phyloP scores from a whole-genome alignment of 2,329 filamentous ascomycete genomes.

The Fusarium sp. region DNA sequence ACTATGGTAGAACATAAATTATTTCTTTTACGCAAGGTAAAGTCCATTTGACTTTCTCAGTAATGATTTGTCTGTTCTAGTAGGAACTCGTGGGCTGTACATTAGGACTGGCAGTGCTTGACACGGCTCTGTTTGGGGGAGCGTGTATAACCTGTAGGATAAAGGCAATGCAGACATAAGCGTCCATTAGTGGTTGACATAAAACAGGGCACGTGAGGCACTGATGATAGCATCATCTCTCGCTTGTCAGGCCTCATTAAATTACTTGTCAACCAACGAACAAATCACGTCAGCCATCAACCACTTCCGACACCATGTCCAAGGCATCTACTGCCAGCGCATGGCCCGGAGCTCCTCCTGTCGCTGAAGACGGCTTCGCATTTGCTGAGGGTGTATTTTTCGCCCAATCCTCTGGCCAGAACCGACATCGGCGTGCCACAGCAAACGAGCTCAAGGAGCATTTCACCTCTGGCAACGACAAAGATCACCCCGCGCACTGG shows the following conservation, averaged over 20 bases:
- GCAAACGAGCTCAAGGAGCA: slow-evolving; percentile 55
- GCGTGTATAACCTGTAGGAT: not conserved
- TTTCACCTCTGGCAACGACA: slow-evolving; percentile 53
- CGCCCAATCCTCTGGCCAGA: slow-evolving; percentile 53
- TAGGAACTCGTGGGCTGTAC: not conserved
- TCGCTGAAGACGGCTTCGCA: slow-evolving; percentile 51
- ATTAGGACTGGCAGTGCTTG: not conserved
- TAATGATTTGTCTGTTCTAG: not conserved
- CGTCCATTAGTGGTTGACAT: not conserved
- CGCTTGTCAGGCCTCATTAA: not conserved
- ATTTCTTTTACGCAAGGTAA: not conserved
- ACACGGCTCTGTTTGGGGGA: not conserved
- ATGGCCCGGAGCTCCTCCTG: slow-evolving; percentile 30
- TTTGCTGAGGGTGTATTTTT: slow-evolving; percentile 55
- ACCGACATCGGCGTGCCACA: slow-evolving; percentile 57
- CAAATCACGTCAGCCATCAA: not conserved
- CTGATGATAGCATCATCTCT: not conserved
- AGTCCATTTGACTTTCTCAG: not conserved
- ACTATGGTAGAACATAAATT: not conserved
- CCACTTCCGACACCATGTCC: not conserved
- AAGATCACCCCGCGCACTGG: slow-evolving; percentile 66
- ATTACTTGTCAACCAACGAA: not conserved
- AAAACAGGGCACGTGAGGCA: not conserved
- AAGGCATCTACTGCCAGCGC: not conserved
- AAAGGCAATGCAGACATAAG: not conserved